Conservation (phyloP, 2,329 filamentous ascomycete genomes). For the Cladosporium sp. region DNA sequence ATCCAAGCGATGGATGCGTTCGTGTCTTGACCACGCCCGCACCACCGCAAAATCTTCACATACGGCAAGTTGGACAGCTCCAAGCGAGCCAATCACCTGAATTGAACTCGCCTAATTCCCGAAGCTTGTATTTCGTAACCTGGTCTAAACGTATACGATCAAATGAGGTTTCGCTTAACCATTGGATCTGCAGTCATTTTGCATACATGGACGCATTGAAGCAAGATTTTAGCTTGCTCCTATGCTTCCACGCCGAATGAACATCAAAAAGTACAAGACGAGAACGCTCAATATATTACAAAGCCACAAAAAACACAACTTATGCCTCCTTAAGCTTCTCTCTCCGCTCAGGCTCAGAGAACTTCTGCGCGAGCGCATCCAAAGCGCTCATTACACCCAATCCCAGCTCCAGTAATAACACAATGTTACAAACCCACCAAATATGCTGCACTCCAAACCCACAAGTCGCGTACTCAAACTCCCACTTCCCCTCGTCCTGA, state of each 20-base stretch:
- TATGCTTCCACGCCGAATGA: not conserved
- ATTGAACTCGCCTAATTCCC: not conserved
- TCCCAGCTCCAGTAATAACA: conserved; percentile 58
- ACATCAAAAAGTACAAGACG: not conserved
- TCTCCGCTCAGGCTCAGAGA: not conserved
- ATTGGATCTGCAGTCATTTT: not conserved
- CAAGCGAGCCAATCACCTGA: not conserved
- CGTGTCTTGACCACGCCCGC: not conserved
- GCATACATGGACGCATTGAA: not conserved
- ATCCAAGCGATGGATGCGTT: not conserved
- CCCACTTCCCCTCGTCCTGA: conserved; percentile 69
- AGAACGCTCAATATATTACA: not conserved
- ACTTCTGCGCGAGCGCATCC: conserved; percentile 1
- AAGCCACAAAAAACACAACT: not conserved
- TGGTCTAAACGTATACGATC: not conserved
- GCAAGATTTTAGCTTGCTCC: no score
- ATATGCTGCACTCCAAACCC: conserved; percentile 81
- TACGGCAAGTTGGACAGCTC: not conserved
- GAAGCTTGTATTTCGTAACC: not conserved
- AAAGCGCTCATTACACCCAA: conserved; percentile 23
- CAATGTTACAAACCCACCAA: conserved; percentile 87
- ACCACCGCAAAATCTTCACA: not conserved
- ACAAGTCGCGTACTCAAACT: conserved; percentile 77
- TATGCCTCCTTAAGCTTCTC: conserved; percentile 7
- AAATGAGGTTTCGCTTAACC: not conserved